Evolutionary conservation across 305 asterid species (phyloP).

Genomic region (Euphrasia arctica): DNA sequence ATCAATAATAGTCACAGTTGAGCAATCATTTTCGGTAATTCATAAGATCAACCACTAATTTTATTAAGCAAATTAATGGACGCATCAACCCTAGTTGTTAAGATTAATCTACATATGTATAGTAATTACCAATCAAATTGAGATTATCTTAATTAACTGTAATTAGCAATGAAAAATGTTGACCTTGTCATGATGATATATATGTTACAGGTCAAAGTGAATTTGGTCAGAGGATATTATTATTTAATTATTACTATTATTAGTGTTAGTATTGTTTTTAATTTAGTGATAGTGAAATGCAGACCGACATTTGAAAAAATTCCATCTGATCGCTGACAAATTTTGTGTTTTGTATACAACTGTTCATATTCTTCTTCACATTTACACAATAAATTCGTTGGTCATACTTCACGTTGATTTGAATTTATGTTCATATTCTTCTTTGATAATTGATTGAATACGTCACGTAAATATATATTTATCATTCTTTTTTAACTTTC

Average conservation of each 20-base stretch:
- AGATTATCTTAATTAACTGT: too few relatives aligned
- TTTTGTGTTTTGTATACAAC: not conserved
- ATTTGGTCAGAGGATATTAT: not conserved
- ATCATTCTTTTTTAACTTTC: too few relatives aligned
- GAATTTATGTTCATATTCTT: too few relatives aligned
- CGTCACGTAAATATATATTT: too few relatives aligned
- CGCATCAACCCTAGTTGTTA: not conserved
- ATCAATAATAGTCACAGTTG: slow-evolving; percentile 24
- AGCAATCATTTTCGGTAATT: slow-evolving; percentile 16
- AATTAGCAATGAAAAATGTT: not conserved
- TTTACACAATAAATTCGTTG: not conserved
- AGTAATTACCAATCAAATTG: too few relatives aligned
- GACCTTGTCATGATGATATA: not conserved
- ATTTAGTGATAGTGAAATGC: slow-evolving; percentile 25
- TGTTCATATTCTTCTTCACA: slow-evolving; percentile 9
- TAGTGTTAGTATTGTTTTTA: not conserved
- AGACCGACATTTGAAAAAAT: slow-evolving; percentile 28
- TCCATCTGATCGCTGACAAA: slow-evolving; percentile 7
- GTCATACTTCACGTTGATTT: not conserved
- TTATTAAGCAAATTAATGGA: slow-evolving; percentile 23
- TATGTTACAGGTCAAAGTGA: not conserved
- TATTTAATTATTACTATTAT: not conserved
- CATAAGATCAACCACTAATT: slow-evolving; percentile 23
- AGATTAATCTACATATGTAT: not conserved
- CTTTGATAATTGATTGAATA: too few relatives aligned